Conservation (phyloP, 78 protist species). For the Dictyostelium intermedium region DNA sequence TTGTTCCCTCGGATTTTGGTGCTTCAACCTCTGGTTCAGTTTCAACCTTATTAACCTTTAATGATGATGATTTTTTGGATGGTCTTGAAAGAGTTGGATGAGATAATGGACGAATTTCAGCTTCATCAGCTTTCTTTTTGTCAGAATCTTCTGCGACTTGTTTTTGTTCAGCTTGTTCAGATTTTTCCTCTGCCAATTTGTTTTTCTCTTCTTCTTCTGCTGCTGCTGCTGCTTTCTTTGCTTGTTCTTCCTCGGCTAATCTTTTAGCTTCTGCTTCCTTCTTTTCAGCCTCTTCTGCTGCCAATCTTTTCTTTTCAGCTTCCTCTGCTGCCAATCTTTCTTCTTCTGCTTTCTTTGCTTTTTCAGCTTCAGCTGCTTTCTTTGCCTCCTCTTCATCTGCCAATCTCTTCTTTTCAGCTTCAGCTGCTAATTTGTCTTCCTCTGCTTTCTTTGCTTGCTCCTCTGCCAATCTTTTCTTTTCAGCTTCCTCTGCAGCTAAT, state of each 20-base stretch:
- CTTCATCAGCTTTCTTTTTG: conserved; percentile 22
- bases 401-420: not conserved
- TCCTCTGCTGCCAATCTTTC: not conserved
- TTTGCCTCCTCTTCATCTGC: not conserved
- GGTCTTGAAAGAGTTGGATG: conserved; percentile 61
- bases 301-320: not conserved
- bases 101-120: not conserved
- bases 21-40: not conserved
- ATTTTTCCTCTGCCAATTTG: no score
- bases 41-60: not conserved
- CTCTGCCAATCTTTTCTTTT: not conserved
- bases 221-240: conserved; percentile 1
- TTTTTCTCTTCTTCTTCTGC: not conserved
- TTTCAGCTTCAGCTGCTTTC: not conserved
- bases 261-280: conserved; percentile 3
- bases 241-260: not conserved
- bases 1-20: not conserved
- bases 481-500: not conserved
- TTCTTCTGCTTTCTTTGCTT: not conserved
- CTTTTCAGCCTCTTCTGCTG: not conserved
- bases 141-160: not conserved
- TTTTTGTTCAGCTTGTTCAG: not conserved
- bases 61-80: conserved; percentile 1
- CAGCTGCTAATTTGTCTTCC: not conserved
- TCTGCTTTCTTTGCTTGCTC: not conserved